Evolutionary conservation across 2,329 filamentous ascomycete species (phyloP).

Genomic region (Paecilomyces fulvus): DNA sequence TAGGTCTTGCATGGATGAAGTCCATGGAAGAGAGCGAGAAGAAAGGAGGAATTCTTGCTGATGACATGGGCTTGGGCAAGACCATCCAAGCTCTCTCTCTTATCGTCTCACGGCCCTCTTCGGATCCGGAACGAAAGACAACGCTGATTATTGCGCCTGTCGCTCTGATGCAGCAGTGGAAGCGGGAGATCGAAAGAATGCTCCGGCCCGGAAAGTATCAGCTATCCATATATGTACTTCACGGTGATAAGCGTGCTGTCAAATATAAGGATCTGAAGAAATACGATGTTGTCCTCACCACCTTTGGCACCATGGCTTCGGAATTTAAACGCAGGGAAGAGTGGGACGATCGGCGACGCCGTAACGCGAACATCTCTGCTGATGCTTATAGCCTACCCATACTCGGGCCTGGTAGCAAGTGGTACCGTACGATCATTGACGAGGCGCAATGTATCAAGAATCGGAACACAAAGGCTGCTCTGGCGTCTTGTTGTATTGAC

Average conservation of each 20-base stretch:
- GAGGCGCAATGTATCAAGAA: constrained; percentile 81
- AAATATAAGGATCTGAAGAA: constrained; percentile 53
- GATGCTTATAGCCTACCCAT: constrained; percentile 44
- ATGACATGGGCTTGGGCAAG: constrained; percentile 79
- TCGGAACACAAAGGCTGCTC: constrained; percentile 52
- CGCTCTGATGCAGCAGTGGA: constrained; percentile 75
- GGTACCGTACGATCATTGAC: constrained; percentile 66
- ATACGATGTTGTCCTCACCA: constrained; percentile 70
- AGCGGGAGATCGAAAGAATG: constrained; percentile 66
- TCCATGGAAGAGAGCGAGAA: constrained; percentile 62
- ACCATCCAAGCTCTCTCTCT: constrained; percentile 75
- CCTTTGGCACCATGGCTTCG: constrained; percentile 61
- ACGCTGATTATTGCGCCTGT: constrained; percentile 78
- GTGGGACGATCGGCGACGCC: constrained; percentile 43
- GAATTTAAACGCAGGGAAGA: constrained; percentile 56
- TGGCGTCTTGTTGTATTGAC: constrained; percentile 51
- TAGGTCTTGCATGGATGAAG: constrained; percentile 69
- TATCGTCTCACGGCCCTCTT: constrained; percentile 59
- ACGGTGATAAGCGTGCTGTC: constrained; percentile 52
- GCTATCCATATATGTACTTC: constrained; percentile 60
- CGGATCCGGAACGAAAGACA: constrained; percentile 54
- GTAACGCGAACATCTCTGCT: constrained; percentile 22
- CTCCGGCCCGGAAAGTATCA: constrained; percentile 48
- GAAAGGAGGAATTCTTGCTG: constrained; percentile 68
- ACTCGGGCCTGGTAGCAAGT: constrained; percentile 52